Conservation (phyloP, 2,329 filamentous ascomycete genomes). For the Aureobasidium melanogenum region DNA sequence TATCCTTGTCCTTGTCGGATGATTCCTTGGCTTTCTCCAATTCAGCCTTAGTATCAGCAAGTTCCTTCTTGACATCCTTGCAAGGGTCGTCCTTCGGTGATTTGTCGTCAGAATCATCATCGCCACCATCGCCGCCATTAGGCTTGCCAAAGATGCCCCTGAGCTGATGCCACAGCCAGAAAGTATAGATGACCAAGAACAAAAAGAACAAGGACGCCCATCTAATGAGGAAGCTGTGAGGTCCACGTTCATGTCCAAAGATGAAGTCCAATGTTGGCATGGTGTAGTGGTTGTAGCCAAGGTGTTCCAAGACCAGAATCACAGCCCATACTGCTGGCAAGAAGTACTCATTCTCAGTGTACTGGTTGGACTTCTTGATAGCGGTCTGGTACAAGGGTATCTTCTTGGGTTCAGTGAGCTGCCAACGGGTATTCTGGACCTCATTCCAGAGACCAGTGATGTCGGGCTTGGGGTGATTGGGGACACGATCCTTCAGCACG, state of each 20-base stretch:
- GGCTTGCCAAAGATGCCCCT: background rate
- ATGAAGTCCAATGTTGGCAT: background rate
- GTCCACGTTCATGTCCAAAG: background rate
- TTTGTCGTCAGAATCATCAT: background rate
- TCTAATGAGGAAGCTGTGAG: background rate
- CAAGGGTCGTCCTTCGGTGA: background rate
- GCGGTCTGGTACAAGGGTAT: background rate
- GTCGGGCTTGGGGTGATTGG: background rate
- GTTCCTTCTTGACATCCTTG: background rate
- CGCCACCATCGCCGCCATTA: background rate
- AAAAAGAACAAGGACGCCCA: background rate
- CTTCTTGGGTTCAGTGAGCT: background rate
- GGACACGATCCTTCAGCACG: background rate
- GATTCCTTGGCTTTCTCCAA: background rate
- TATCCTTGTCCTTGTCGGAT: background rate
- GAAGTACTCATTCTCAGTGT: background rate
- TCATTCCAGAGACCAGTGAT: background rate
- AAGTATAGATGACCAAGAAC: background rate
- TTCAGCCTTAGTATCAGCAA: background rate
- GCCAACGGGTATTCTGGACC: background rate
- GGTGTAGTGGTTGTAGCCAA: background rate
- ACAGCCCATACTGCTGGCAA: background rate
- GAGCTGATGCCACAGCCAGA: background rate
- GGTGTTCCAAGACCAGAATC: background rate
- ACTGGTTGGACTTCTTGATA: background rate